Evolutionary conservation across 768 basidiomycete species (phyloP), one percentile per base, ranked within the genome.

Genomic region (Butyriboletus loyo): DNA sequence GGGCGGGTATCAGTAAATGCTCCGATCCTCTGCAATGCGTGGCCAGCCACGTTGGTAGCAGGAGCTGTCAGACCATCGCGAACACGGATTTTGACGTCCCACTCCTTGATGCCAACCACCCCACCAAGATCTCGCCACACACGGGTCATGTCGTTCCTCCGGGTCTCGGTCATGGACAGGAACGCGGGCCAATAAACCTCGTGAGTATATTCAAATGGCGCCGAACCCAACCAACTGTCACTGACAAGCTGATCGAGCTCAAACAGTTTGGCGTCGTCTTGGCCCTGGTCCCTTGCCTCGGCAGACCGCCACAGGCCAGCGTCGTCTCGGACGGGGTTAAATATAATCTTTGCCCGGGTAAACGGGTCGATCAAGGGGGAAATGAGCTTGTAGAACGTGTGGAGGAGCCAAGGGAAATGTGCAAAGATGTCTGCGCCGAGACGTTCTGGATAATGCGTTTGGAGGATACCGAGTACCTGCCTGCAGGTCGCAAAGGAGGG

Each of bases 381-480:
- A 62, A 92, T 84, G 58, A 91, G 68, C 59, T 86, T 89, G 76
- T 83, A 86, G 71, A 92, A 92, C 0, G 81, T 75, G 50, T 80
- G 82, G 47, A 92, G 64, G 46, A 90, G 66, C 73, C 83, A 92
- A 4, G 92, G 92, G n/a, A 93, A 77, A 61, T 94, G 89, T 54
- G 86, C 76, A 61, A 93, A 82, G 40, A 90, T 69, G 1, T 89
- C 80, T 11, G 75, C 66, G 24, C 89, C 91, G 31, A 95, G 82
- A 3, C 92, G 83, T 66, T 95, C 92, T 0, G 90, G 90, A 61
- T 92, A 92, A 64, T n/a, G n/a, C n/a, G n/a, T n/a, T n/a, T n/a
- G n/a, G n/a, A n/a, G n/a, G n/a, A n/a, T n/a, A n/a, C n/a, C 92
- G 89, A 87, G 76, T 14, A 81, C 76, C 28, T 58, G 64, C 9